Evolutionary conservation across 139 green algal species (phyloP).

Genomic region (Astrephomene gubernaculifera): DNA sequence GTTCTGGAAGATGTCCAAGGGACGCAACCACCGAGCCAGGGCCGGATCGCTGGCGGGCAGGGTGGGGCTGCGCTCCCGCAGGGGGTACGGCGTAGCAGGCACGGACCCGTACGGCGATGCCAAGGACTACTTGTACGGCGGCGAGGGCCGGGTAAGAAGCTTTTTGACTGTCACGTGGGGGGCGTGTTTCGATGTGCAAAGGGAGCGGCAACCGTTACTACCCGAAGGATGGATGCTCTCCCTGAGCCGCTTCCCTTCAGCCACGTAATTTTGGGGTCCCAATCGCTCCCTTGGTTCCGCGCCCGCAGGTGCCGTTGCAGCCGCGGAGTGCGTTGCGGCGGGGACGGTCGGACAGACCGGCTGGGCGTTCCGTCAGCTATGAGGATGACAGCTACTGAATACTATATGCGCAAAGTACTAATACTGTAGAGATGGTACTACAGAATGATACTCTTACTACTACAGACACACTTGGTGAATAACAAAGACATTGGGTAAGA

Average conservation of each 20-base stretch:
- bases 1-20: constrained; percentile 25
- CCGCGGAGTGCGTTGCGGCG: constrained; percentile 25
- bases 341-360: neutral
- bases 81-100: neutral
- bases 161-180: neutral
- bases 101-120: neutral
- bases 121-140: constrained; percentile 18
- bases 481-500: too few species aligned
- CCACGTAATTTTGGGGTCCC: neutral
- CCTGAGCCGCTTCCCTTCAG: too few species aligned
- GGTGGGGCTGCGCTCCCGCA: neutral
- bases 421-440: too few species aligned
- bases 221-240: too few species aligned
- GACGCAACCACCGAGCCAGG: neutral
- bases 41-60: neutral
- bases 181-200: too few species aligned
- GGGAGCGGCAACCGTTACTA: too few species aligned
- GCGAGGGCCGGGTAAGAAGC: neutral
- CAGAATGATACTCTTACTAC: too few species aligned
- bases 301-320: neutral
- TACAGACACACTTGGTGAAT: too few species aligned
- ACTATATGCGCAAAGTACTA: too few species aligned
- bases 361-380: constrained; percentile 1
- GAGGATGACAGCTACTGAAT: constrained; percentile 22
- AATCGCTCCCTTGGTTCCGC: too few species aligned